Evolutionary conservation across 2,329 filamentous ascomycete species (phyloP).

Genomic region (Phaeosphaeriaceae sp.): DNA sequence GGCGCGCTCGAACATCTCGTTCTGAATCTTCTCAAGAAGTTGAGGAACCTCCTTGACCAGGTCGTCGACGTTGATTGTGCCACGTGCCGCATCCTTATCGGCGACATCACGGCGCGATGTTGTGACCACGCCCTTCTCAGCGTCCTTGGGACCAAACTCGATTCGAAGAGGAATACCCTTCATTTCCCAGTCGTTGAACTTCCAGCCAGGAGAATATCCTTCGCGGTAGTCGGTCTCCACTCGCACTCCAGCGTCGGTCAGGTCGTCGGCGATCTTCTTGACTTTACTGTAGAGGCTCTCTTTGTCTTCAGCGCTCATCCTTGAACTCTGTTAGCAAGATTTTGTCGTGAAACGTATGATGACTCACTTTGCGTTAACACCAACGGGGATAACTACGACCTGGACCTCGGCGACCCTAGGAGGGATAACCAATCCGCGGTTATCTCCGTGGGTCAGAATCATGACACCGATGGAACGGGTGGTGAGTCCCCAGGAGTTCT

Average conservation of each 20-base stretch:
- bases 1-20: slow-evolving; percentile 80
- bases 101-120: slow-evolving; percentile 85
- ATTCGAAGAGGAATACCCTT: slow-evolving; percentile 93
- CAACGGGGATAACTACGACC: slow-evolving; percentile 87
- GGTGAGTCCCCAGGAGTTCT: slow-evolving; percentile 98
- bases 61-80: slow-evolving; percentile 77
- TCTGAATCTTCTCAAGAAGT: slow-evolving; percentile 89
- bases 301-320: slow-evolving; percentile 72
- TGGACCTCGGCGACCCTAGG: slow-evolving; percentile 89
- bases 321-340: slow-evolving; percentile 17
- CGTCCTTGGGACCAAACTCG: slow-evolving; percentile 95
- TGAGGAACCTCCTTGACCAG: slow-evolving; percentile 76
- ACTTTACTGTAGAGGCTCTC: slow-evolving; percentile 79
- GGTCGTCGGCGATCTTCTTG: slow-evolving; percentile 71
- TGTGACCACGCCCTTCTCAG: slow-evolving; percentile 82
- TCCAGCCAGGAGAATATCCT: slow-evolving; percentile 90
- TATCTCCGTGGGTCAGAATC: slow-evolving; percentile 97
- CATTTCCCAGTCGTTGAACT: slow-evolving; percentile 99
- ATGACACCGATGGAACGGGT: slow-evolving; percentile 98
- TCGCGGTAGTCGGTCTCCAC: slow-evolving; percentile 85
- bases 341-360: neutral
- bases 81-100: slow-evolving; percentile 68
- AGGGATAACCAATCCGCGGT: slow-evolving; percentile 93
- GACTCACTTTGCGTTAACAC: slow-evolving; percentile 84
- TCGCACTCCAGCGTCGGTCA: slow-evolving; percentile 78